phyloP scores from a whole-genome alignment of 2,329 filamentous ascomycete species.

The Ophiostoma sp. region DNA sequence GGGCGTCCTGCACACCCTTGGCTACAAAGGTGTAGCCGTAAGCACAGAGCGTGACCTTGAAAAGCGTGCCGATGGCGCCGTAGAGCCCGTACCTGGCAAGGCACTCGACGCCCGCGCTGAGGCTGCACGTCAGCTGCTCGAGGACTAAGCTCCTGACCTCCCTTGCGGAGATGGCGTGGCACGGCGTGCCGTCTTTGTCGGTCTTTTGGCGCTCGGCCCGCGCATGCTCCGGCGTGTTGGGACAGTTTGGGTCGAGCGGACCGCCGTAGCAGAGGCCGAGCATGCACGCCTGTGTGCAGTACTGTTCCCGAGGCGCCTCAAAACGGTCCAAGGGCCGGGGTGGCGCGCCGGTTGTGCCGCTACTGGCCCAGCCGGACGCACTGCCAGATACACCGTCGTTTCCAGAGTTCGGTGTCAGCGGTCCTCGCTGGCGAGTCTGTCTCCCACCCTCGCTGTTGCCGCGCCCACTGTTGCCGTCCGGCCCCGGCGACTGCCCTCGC shows the following conservation, averaged over 20 bases:
- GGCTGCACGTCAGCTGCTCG: constrained; percentile 6
- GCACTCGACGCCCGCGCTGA: constrained; percentile 2
- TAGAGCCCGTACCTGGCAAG: background rate
- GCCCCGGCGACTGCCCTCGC: background rate
- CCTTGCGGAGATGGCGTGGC: background rate
- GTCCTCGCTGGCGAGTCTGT: background rate
- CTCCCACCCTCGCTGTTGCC: background rate
- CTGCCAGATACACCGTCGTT: background rate
- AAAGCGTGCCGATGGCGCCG: constrained; percentile 16
- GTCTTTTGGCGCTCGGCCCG: background rate
- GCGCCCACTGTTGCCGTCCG: background rate
- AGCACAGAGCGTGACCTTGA: constrained; percentile 9
- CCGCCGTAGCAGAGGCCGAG: constrained; percentile 2
- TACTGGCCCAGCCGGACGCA: background rate
- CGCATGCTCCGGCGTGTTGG: constrained; percentile 14
- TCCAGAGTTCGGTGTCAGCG: background rate
- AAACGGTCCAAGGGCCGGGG: background rate
- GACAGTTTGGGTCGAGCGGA: background rate
- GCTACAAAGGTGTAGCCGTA: constrained; percentile 14
- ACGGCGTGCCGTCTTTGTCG: background rate
- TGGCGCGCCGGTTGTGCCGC: too few species aligned
- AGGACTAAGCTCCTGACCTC: background rate
- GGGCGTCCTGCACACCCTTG: background rate
- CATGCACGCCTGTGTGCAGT: constrained; percentile 17
- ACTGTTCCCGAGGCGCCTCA: background rate